These are phyloP conservation scores for Suhomyces emberorum DNA, from an alignment of 805 yeast genomes.

Conservation along the genomic window DNA sequence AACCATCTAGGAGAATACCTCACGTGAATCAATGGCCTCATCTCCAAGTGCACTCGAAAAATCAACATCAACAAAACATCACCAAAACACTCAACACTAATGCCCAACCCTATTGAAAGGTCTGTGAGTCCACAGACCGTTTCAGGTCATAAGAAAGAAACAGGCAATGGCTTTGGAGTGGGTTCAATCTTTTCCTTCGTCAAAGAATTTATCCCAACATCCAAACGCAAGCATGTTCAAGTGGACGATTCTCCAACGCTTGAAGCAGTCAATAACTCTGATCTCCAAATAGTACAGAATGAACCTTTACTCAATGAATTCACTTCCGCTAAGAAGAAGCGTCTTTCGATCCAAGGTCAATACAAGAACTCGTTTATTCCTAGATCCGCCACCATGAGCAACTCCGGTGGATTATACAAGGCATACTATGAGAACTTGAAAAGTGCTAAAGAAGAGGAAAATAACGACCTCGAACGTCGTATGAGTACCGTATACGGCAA, in stretches of 20 bases:
- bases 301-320: constrained; percentile 22
- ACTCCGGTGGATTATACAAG: constrained; percentile 17
- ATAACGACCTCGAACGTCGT: constrained; percentile 29
- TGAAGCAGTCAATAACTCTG: constrained; percentile 2
- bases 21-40: too few species aligned
- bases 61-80: background rate
- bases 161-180: constrained; percentile 3
- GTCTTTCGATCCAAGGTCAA: constrained; percentile 23
- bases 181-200: constrained; percentile 3
- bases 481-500: constrained; percentile 19
- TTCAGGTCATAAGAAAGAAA: too few species aligned
- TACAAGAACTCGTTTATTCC: constrained; percentile 19
- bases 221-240: background rate
- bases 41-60: too few species aligned
- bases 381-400: constrained; percentile 20
- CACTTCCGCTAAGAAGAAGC: constrained; percentile 25
- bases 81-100: background rate
- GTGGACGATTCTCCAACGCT: background rate
- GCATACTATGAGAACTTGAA: constrained; percentile 16
- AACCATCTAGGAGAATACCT: too few species aligned
- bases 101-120: constrained; percentile 6
- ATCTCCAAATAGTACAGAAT: constrained; percentile 7
- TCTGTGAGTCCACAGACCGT: constrained; percentile 8
- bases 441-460: constrained; percentile 16
- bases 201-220: background rate